Percentiles rank a stretch among this genome's conserved stretches.
Evolutionary conservation across 139 green algal genomes (phyloP).

Genomic region (Closterium sp.): DNA sequence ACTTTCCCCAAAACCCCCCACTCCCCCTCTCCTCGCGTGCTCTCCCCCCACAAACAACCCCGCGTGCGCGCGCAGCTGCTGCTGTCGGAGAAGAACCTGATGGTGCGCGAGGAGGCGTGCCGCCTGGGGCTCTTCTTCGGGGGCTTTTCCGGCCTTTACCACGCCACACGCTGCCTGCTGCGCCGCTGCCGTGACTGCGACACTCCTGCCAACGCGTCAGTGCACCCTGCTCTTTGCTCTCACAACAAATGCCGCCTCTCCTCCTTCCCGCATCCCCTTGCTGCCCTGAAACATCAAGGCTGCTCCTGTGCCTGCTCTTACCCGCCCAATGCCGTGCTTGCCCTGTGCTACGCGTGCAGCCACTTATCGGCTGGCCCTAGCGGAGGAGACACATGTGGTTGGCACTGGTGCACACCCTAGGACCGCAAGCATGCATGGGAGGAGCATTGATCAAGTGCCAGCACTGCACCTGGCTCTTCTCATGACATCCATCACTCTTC

Average conservation of each 20-base stretch:
- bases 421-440: no score
- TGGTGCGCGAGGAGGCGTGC: slow-evolving; percentile 49
- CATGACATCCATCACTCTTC: no score
- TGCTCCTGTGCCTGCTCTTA: no score
- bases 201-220: slow-evolving; percentile 27
- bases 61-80: slow-evolving; percentile 24
- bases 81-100: slow-evolving; percentile 51
- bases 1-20: not conserved
- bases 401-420: no score
- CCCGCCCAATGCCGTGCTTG: no score
- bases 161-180: slow-evolving; percentile 30
- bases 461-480: no score
- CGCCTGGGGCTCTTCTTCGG: slow-evolving; percentile 43
- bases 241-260: not conserved
- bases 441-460: no score
- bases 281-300: no score
- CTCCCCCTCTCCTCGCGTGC: not conserved
- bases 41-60: not conserved
- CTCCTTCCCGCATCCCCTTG: not conserved
- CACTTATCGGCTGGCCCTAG: no score
- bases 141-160: slow-evolving; percentile 40
- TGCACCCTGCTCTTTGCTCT: not conserved
- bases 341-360: no score
- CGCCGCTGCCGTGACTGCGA: slow-evolving; percentile 17
- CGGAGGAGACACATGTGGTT: no score